Evolutionary conservation across 1,284 basidiomycete species (phyloP).

Genomic region (Cryptococcus sp.): DNA sequence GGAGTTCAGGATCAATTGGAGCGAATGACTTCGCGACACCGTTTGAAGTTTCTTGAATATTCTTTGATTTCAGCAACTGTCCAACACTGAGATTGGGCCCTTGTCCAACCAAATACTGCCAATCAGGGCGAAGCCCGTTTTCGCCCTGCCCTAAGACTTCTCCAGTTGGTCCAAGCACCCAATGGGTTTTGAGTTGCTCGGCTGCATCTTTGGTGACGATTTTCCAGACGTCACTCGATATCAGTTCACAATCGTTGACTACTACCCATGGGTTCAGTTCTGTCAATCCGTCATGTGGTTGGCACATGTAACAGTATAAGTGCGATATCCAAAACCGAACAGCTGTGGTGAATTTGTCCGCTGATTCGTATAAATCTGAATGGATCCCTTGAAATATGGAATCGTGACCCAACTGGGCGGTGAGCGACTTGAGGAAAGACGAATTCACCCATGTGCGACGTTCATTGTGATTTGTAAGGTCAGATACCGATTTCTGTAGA

Average conservation of each 20-base stretch:
- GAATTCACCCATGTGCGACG: too few species aligned
- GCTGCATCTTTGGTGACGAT: neutral
- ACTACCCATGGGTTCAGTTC: constrained; percentile 25
- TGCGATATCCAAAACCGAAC: constrained; percentile 31
- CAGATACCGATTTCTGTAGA: too few species aligned
- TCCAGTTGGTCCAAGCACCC: constrained; percentile 18
- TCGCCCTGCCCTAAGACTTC: constrained; percentile 15
- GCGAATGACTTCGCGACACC: too few species aligned
- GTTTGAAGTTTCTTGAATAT: too few species aligned
- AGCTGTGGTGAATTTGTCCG: constrained; percentile 11
- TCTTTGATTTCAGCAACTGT: too few species aligned
- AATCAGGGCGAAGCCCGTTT: constrained; percentile 17
- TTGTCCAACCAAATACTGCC: constrained; percentile 16
- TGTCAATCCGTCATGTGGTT: constrained; percentile 19
- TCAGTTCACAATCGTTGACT: constrained; percentile 8
- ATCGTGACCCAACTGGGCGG: neutral
- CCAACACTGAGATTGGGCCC: neutral
- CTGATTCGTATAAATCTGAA: neutral
- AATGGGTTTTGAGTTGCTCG: neutral
- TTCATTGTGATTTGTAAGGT: too few species aligned
- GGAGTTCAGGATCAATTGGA: too few species aligned
- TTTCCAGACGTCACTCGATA: constrained; percentile 19
- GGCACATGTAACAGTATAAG: constrained; percentile 15
- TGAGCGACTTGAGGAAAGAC: too few species aligned
- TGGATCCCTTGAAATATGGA: neutral